Conservation (phyloP, 768 basidiomycete genomes). For the Rhizopogon sp. region DNA sequence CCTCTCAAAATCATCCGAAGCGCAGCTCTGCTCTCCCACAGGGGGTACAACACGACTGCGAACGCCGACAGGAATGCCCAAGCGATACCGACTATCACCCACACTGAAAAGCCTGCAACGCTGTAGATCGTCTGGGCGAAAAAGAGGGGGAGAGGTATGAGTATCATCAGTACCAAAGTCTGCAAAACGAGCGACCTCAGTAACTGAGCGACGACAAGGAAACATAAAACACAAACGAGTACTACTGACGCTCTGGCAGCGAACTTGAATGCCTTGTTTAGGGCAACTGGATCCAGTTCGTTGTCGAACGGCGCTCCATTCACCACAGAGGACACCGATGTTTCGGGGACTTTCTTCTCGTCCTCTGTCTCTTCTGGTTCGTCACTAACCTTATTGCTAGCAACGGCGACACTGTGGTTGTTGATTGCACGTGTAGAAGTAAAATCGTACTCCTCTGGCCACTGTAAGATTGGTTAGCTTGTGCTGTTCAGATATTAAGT, state of each 20-base stretch:
- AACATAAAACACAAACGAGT: conserved; percentile 40
- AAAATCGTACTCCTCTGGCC: conserved; percentile 84
- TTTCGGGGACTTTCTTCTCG: conserved; percentile 31
- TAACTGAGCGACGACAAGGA: neutral
- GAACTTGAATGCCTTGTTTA: conserved; percentile 76
- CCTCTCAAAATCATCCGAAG: conserved; percentile 55
- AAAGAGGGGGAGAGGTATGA: conserved; percentile 86
- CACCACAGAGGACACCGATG: conserved; percentile 32
- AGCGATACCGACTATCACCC: conserved; percentile 77
- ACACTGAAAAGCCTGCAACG: conserved; percentile 60
- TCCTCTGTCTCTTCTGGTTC: conserved; percentile 23
- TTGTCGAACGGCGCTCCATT: conserved; percentile 35
- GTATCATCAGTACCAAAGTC: conserved; percentile 60
- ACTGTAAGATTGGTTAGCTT: conserved; percentile 30
- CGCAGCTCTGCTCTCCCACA: conserved; percentile 78
- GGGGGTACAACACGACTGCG: conserved; percentile 77
- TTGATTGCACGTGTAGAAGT: conserved; percentile 77
- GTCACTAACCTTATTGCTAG: conserved; percentile 11
- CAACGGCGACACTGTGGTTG: conserved; percentile 2
- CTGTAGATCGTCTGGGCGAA: conserved; percentile 72
- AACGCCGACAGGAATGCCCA: conserved; percentile 81
- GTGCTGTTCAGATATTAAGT: neutral
- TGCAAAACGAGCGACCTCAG: conserved; percentile 14
- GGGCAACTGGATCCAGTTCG: conserved; percentile 59
- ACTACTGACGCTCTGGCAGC: conserved; percentile 70